Evolutionary conservation across 257 asterid genomes (phyloP), one percentile per base, ranked within the genome.

Genomic region (Forsythia viridissima): DNA sequence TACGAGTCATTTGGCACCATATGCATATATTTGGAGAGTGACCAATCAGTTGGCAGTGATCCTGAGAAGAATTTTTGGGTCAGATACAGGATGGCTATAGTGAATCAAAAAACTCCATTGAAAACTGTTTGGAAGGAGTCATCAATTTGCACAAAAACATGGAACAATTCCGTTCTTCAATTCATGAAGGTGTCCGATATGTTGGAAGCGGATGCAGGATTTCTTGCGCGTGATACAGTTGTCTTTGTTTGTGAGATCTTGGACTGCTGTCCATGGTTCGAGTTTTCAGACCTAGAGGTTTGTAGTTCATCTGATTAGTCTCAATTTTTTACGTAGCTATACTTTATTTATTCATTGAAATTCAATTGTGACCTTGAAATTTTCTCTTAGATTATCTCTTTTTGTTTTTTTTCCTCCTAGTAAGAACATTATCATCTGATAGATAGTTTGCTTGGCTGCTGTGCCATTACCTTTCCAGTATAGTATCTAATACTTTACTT

Each of bases 221-320:
- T 90, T 84, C 85, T 96, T 82, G 80, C 92, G 66, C 98, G 98
- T 52, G 97, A 96, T 79, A 90, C 95, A 37, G 97, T 96, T 70
- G 92, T 93, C 82, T 96, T 95, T 86, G 94, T 96, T 73, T 96
- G 99, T 87, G 98, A 96, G 88, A 96, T 96, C 83, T 80, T 96
- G 93, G 99, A 93, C 81, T 93, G 96, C 90, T 96, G 98, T 87
- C 99, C 98, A 6, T 96, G 98, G 99, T 96, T 96, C 71, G 98
- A 96, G 57, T 96, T 93, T 84, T 84, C 97, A 72, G 97, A 96
- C 87, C 92, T 96, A 69, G 99, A 93, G 97, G 99, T 96, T 77
- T 76, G 97, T 87, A 40, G 67, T 76, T 76, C 70, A 39, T 72
- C 67, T 76, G 10, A 18, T 74, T 52, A 71, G n/a, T 74, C 37